Base-by-base conservation (phyloP, 148 eudicot genomes). In the Chenopodium formosanum region DNA sequence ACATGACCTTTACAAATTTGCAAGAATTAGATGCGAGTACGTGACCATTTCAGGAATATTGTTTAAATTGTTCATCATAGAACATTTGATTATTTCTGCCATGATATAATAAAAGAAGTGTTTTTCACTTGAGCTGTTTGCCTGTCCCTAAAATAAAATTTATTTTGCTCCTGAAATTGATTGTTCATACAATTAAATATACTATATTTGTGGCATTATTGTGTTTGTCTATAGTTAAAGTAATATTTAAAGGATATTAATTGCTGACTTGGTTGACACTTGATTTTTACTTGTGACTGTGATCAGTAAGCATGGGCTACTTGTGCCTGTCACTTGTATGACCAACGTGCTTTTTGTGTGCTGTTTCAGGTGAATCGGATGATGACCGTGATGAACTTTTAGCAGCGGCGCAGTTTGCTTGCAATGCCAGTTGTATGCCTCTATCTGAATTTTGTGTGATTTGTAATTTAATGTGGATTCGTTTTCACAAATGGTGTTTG, bases 351-450 rank as follows among this genome's bases (percentile, higher is more conserved):
- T 50, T 68, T 58, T 64, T 84, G 68, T 78, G 8, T 74, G 4
- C 9, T 60, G 73, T 87, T 85, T 75, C 78, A 95, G 97, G 92
- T 74, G 93, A 93, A 91, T 95, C 96, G 74, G 96, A 93, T 65
- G 96, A 95, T 84, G 98, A 95, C 63, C 93, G 81, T 58, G 98
- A 95, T 78, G 98, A 95, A 75, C 90, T 93, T 80, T 78, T 89
- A 73, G 82, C 87, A 66, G 96, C 96, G 68, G 98, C 94, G 44
- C 87, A 89, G 75, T 85, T 87, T 52, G 96, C 98, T 77, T 86
- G 88, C 83, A 84, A 80, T 88, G 89, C 93, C 82, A 91, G 88
- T 71, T 66, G 98, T 95, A 89, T 69, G 94, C 83, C 73, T 69
- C 84, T 22, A 32, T 58, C 80, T 69, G 70, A 52, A 22, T 53